Evolutionary conservation across 2,329 filamentous ascomycete species (phyloP), one percentile per base, ranked within the genome.

Genomic region (Coleophoma cylindrospora): DNA sequence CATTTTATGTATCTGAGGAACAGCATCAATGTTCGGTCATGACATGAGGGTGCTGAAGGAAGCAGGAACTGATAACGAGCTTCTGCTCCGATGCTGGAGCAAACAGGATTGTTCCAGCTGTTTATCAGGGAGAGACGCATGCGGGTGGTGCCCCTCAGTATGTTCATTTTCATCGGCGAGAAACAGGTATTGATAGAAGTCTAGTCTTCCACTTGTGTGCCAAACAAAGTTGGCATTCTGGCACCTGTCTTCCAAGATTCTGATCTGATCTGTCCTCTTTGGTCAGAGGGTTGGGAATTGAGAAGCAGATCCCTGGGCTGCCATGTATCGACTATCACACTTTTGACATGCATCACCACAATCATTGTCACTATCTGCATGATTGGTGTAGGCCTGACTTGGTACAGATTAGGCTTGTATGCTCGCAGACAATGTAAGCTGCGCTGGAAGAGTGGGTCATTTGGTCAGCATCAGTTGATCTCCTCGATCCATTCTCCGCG

Each of bases 61-160:
- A n/a, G 8, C 19, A 33, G 17, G 14, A 10, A 19, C 19, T 19
- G 56, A 48, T 32, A 53, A 64, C 27, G 67, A 68, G 12, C 72
- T 75, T 53, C 64, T 80, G 22, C 60, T 63, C 19, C 69, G 73
- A 46, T 81, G 77, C 62, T 82, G 77, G 79, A 61, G 64, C 11
- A 70, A 69, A 27, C 73, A 79, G 57, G 69, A 72, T 37, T 81
- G 77, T 57, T 62, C 63, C 11, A 60, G 63, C 10, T 82, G 79
- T 61, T 65, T 81, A 9, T 54, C 55, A 27, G 27, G 7, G 36
- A 55, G 68, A 17, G 54, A 50, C 4, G 44, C 52, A 34, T 66
- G 63, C 49, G 57, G 53, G 21, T 64, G 61, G 61, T 64, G 61
- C 45, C 57, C 61, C 6, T 43, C 48, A 9, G 60, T 61, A 55